A percentile compares a stretch with the other conserved stretches of the same genome.
Conservation (phyloP, 2,329 filamentous ascomycete genomes). For the Westerdykella aurantiaca region DNA sequence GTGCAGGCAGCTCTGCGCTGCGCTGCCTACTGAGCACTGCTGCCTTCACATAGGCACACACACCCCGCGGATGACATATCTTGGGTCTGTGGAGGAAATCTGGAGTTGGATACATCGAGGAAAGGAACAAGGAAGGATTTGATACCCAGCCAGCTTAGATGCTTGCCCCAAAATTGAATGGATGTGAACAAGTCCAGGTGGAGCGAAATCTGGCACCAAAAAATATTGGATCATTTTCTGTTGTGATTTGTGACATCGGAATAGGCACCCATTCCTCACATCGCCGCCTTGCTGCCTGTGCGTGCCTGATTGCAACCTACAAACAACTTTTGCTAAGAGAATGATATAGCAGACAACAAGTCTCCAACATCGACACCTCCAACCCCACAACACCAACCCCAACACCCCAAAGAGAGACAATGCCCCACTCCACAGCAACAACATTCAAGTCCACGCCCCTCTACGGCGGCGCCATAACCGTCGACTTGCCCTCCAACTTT, state of each 20-base stretch:
- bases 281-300: conserved; percentile 22
- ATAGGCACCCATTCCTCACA: conserved; percentile 16
- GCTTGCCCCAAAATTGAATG: no score
- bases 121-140: no score
- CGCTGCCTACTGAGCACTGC: no score
- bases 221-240: not conserved
- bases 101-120: no score
- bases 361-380: conserved; percentile 9
- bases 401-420: not conserved
- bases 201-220: conserved; percentile 2
- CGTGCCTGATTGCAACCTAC: conserved; percentile 33
- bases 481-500: conserved; percentile 62
- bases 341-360: conserved; percentile 5
- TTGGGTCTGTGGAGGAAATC: no score
- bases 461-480: conserved; percentile 66
- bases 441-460: conserved; percentile 56
- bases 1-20: no score
- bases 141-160: no score
- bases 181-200: not conserved
- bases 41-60: no score
- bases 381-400: conserved; percentile 5
- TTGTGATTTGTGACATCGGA: conserved; percentile 5
- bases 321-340: conserved; percentile 11
- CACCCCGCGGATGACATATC: no score
- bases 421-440: conserved; percentile 39